Base-by-base conservation (phyloP, 257 asterid genomes). In the Gentiana straminea region DNA sequence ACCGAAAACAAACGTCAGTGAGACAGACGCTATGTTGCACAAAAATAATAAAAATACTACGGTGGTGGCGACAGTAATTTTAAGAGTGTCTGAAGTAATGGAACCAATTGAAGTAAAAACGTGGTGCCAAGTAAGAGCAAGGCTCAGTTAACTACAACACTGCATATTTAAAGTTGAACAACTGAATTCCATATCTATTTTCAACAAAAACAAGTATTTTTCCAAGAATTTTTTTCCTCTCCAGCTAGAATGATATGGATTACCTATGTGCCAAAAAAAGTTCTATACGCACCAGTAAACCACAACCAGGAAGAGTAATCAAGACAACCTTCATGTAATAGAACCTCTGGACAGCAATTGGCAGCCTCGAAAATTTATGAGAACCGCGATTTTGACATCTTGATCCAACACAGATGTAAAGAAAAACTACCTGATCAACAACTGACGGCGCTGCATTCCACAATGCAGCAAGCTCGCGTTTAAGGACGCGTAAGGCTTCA, bases 371-470 rank as follows among this genome's bases (percentile, higher is more conserved):
- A 2, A 95, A 94, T 46, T 95, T 83, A 5, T 91, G 84, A 0
- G 95, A 65, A 5, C 99, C 99, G 79, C 89, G 78, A 3, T 90
- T 85, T 83, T 88, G 99, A 55, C 88, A 95, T 13, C 95, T 97
- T 0, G 99, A 88, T 57, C 99, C 99, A 13, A 92, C 99, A 37
- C 97, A 92, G 54, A 92, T 81, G 81, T 79, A 88, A 36, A 82
- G 90, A 13, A 83, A 94, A 68, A 92, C 57, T 4, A 81, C 79
- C 60, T 85, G 97, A 61, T 80, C 86, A 71, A 24, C 24, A 24
- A 85, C 77, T 2, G 85, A 68, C 63, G 95, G 74, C 44, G 99
- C 99, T 43, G 91, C 88, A 35, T 81, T 88, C 76, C 73, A 77
- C 79, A 85, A 64, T 52, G 73, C 75, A 13, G 91, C 75, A 60